Evolutionary conservation across 2,329 filamentous ascomycete species (phyloP).

Genomic region (Rosellinia necatrix): DNA sequence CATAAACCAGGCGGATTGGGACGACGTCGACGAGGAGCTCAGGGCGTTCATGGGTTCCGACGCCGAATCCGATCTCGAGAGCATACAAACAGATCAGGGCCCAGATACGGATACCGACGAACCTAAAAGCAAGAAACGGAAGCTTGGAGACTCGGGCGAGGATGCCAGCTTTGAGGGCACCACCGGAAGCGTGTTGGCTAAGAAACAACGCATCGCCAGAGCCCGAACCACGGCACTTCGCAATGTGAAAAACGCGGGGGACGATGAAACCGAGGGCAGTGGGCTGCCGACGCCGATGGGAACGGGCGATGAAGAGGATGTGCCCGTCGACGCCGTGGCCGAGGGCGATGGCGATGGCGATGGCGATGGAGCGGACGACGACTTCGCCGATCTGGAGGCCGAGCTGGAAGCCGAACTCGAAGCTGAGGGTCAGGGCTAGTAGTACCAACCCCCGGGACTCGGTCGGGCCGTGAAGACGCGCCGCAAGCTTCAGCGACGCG

Average conservation of each 20-base stretch:
- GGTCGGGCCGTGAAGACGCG: not conserved
- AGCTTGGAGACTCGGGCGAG: slow-evolving; percentile 32
- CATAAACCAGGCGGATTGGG: slow-evolving; percentile 41
- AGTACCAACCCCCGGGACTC: not conserved
- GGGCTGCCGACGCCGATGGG: slow-evolving; percentile 44
- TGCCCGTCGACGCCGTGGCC: slow-evolving; percentile 31
- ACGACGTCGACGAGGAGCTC: slow-evolving; percentile 63
- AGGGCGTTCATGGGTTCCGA: slow-evolving; percentile 65
- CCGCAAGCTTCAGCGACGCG: not conserved
- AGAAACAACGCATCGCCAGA: slow-evolving; percentile 49
- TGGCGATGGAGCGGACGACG: slow-evolving; percentile 40
- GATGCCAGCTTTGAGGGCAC: slow-evolving; percentile 30
- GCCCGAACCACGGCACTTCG: slow-evolving; percentile 47
- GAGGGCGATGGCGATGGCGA: slow-evolving; percentile 28
- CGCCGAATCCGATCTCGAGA: slow-evolving; percentile 52
- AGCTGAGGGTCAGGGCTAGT: slow-evolving; percentile 30
- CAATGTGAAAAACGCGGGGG: slow-evolving; percentile 44
- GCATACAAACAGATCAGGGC: slow-evolving; percentile 37
- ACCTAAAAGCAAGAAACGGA: slow-evolving; percentile 39
- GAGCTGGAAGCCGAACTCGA: slow-evolving; percentile 47
- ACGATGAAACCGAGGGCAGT: slow-evolving; percentile 40
- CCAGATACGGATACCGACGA: slow-evolving; percentile 42
- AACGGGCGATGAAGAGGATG: slow-evolving; percentile 50
- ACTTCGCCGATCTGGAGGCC: slow-evolving; percentile 53
- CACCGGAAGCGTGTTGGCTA: slow-evolving; percentile 42